phyloP scores from a whole-genome alignment of 139 green algal species.

The Tetradesmus lagerheimii region DNA sequence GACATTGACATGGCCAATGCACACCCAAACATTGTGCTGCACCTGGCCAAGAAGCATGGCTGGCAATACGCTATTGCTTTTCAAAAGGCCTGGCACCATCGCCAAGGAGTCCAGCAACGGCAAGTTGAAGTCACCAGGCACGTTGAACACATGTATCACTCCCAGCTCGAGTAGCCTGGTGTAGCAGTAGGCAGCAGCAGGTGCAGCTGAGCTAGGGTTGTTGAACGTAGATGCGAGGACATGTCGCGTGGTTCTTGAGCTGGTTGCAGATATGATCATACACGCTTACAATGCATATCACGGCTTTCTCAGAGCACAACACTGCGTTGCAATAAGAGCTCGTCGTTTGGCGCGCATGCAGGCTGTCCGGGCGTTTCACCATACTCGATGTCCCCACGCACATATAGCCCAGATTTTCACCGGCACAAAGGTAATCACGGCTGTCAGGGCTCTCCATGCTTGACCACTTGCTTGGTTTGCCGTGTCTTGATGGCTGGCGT shows the following conservation, averaged over 20 bases:
- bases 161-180: constrained; percentile 7
- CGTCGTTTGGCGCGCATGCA: background rate
- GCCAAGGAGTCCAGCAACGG: constrained; percentile 23
- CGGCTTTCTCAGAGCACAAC: background rate
- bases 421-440: background rate
- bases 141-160: background rate
- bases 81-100: constrained; percentile 12
- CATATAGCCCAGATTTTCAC: background rate
- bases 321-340: background rate
- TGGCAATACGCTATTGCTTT: no score
- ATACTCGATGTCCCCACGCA: no score
- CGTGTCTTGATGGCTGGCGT: background rate
- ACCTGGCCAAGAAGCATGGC: constrained; percentile 9
- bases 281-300: no score
- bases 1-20: constrained; percentile 8
- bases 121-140: constrained; percentile 31
- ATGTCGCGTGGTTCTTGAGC: no score
- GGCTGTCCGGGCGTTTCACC: background rate
- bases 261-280: no score
- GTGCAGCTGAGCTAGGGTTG: background rate
- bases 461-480: background rate
- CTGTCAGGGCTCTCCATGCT: background rate
- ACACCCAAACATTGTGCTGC: background rate
- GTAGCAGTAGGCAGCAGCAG: constrained; percentile 13
- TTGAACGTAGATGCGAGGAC: background rate